A percentile compares a stretch with the other conserved stretches of the same genome.
Conservation (phyloP, 2,329 filamentous ascomycete genomes). For the Trichophyton benhamiae region DNA sequence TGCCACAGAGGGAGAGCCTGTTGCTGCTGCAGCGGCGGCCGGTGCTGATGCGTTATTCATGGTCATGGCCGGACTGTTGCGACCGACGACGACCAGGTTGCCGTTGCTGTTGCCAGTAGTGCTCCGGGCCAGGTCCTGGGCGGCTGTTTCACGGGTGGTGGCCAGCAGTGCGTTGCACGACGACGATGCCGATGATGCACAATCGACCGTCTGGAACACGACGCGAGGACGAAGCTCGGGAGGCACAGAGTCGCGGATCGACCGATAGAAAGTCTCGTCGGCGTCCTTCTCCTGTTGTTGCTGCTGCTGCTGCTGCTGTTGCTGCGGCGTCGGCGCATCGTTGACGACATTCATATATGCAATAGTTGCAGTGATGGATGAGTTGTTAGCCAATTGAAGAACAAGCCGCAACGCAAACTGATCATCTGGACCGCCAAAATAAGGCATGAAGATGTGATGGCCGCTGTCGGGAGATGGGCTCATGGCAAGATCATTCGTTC, state of each 20-base stretch:
- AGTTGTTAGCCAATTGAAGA: slow-evolving; percentile 70
- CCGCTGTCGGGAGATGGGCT: slow-evolving; percentile 53
- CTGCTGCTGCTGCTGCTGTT: slow-evolving; percentile 5
- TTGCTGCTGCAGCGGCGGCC: not conserved
- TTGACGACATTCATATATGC: slow-evolving; percentile 43
- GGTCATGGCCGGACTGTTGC: slow-evolving; percentile 10
- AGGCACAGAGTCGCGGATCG: slow-evolving; percentile 45
- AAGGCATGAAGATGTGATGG: slow-evolving; percentile 79
- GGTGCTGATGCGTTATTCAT: not conserved
- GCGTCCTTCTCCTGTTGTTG: slow-evolving; percentile 24
- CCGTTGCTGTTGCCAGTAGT: slow-evolving; percentile 57
- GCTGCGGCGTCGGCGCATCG: slow-evolving; percentile 4
- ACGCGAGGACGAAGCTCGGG: slow-evolving; percentile 42
- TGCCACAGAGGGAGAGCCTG: too few species aligned
- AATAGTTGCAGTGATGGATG: slow-evolving; percentile 65
- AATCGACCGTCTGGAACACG: slow-evolving; percentile 37
- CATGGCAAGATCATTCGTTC: slow-evolving; percentile 44
- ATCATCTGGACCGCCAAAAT: slow-evolving; percentile 75
- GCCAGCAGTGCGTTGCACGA: slow-evolving; percentile 27
- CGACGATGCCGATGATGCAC: not conserved
- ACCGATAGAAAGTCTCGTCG: slow-evolving; percentile 45
- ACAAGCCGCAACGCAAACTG: slow-evolving; percentile 66
- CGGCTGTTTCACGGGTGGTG: slow-evolving; percentile 41
- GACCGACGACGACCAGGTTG: slow-evolving; percentile 52
- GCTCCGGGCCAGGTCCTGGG: slow-evolving; percentile 47